Evolutionary conservation across 768 basidiomycete species (phyloP), one percentile per base, ranked within the genome.

Genomic region (Mycena galericulata): DNA sequence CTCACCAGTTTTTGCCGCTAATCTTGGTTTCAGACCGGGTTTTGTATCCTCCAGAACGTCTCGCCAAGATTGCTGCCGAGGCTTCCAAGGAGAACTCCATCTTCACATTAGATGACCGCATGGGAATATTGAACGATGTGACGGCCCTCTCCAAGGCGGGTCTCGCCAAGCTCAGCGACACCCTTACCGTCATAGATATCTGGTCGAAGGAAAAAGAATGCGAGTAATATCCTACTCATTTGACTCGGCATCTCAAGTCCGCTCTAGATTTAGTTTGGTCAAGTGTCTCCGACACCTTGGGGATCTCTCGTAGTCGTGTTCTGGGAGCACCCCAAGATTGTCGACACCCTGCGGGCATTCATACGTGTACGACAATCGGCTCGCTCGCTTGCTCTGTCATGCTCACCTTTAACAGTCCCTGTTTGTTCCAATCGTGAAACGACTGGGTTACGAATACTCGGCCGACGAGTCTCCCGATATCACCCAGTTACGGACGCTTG

Each of bases 121-220:
- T 98, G 73, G 97, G 97, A 20, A 84, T 99, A 29, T 89, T 97
- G 24, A 87, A 92, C 54, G 98, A 99, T 74, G 85, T 91, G 0
- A 85, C 92, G 74, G 91, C 91, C 1, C 86, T 98, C 32, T 88
- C 94, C 54, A 89, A 90, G 75, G 92, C 95, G 22, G 96, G 96
- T 4, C 87, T 93, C 73, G 83, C 90, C 53, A 85, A 90, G 65
- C 85, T 95, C 36, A 95, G 94, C 73, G 90, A 89, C 68, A 88
- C 91, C 1, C 84, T 99, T 72, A 88, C 87, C 26, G 83, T 98
- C 49, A 83, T 96, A 49, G 83, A 91, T 55, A 84, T 86, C 49
- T 82, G 70, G 62, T 51, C 85, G 70, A 80, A 86, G 49, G 97
- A 98, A 81, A 87, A 87, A 69, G 95, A 97, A 79, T 89, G 93